Conservation (phyloP, 2,329 filamentous ascomycete species). For the Corniculantispora saksenae region DNA sequence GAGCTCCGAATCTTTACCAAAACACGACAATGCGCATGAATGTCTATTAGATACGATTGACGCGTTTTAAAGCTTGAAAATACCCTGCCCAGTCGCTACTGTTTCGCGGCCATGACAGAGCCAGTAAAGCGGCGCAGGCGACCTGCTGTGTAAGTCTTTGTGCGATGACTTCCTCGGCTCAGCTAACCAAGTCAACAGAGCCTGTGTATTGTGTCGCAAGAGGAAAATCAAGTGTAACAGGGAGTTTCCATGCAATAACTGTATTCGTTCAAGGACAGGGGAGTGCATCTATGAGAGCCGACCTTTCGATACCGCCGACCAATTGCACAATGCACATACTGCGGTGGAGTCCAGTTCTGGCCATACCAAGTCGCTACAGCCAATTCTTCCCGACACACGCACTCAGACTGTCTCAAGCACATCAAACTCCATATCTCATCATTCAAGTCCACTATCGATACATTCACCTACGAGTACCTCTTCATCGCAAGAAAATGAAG, state of each 20-base stretch:
- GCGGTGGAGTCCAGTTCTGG: no score
- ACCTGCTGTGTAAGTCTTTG: constrained; percentile 19
- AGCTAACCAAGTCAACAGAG: constrained; percentile 27
- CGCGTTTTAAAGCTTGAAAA: no score
- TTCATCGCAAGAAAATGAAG: constrained; percentile 21
- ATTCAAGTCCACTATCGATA: neutral
- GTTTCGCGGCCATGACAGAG: neutral
- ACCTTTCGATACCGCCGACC: constrained; percentile 10
- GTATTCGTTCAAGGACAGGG: constrained; percentile 37
- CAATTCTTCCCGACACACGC: neutral
- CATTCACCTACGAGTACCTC: constrained; percentile 14
- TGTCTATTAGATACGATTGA: neutral
- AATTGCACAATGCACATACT: neutral
- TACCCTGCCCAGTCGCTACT: neutral
- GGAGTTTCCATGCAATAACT: constrained; percentile 43
- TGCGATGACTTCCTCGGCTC: neutral
- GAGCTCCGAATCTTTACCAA: neutral
- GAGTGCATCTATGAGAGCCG: constrained; percentile 36
- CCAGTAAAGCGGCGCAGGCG: constrained; percentile 14
- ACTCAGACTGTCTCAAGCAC: neutral
- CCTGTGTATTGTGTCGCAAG: constrained; percentile 43
- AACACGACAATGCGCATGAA: neutral
- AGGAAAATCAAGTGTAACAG: constrained; percentile 48
- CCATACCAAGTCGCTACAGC: neutral
- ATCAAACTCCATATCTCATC: neutral